Conservation (phyloP, 2,329 filamentous ascomycete genomes). For the Delphinella strobiligena region DNA sequence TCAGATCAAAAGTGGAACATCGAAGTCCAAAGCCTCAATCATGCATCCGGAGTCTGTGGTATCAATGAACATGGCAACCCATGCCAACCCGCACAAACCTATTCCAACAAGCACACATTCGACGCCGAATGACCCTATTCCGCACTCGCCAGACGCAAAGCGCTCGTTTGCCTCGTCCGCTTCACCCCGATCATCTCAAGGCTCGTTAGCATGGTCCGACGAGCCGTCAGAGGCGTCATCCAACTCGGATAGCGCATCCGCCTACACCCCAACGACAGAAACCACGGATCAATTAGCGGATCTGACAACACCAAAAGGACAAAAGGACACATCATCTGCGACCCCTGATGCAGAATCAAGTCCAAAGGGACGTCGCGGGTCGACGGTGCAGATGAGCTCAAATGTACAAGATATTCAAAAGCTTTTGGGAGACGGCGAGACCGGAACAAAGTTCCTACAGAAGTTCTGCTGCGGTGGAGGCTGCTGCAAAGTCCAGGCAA, state of each 20-base stretch:
- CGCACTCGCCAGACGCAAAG: slow-evolving; percentile 5
- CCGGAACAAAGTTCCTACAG: slow-evolving; percentile 47
- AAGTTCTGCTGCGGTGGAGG: slow-evolving; percentile 54
- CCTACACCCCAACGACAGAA: slow-evolving; percentile 31
- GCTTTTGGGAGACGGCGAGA: slow-evolving; percentile 43
- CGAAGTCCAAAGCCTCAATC: no score
- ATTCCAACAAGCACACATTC: slow-evolving; percentile 33
- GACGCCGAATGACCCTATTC: no score
- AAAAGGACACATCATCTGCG: slow-evolving; percentile 1
- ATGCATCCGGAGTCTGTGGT: slow-evolving; percentile 20
- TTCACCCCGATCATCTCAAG: slow-evolving; percentile 28
- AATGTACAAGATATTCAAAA: slow-evolving; percentile 43
- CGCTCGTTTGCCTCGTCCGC: slow-evolving; percentile 8
- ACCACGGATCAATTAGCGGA: slow-evolving; percentile 31
- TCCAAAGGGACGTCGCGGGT: slow-evolving; percentile 43
- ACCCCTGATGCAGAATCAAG: not conserved
- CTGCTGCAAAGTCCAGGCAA: slow-evolving; percentile 48
- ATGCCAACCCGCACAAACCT: slow-evolving; percentile 30
- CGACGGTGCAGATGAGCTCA: slow-evolving; percentile 52
- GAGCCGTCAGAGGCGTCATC: slow-evolving; percentile 23
- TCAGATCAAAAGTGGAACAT: no score
- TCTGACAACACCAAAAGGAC: slow-evolving; percentile 16
- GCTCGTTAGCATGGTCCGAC: slow-evolving; percentile 26
- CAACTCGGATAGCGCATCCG: slow-evolving; percentile 26
- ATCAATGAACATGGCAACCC: slow-evolving; percentile 14